Percentiles rank a stretch among this genome's conserved stretches.
phyloP scores from a whole-genome alignment of 139 green algal species.

The Haematococcus sp. region DNA sequence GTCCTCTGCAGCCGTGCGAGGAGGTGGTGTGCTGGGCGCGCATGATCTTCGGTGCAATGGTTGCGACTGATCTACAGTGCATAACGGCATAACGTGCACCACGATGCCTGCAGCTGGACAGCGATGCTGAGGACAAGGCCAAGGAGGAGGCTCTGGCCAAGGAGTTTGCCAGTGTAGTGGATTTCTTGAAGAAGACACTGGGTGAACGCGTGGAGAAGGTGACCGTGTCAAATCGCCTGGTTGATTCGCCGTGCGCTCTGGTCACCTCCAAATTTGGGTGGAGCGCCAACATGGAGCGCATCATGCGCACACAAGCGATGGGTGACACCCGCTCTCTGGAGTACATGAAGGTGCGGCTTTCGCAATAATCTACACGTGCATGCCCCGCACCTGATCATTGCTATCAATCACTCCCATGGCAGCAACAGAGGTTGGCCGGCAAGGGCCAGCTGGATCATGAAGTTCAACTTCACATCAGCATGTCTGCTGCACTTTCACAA shows the following conservation, averaged over 20 bases:
- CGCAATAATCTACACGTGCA: background rate
- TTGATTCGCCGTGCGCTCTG: constrained; percentile 89
- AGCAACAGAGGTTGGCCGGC: no score
- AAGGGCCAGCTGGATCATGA: no score
- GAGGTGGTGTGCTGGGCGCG: no score
- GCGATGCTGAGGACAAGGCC: constrained; percentile 51
- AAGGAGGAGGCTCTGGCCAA: constrained; percentile 36
- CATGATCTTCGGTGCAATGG: no score
- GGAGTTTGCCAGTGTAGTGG: constrained; percentile 71
- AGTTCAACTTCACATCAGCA: no score
- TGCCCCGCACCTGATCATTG: no score
- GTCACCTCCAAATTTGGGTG: constrained; percentile 97
- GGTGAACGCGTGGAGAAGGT: constrained; percentile 67
- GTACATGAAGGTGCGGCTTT: constrained; percentile 79
- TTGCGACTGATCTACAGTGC: no score
- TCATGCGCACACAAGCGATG: constrained; percentile 89
- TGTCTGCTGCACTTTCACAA: no score
- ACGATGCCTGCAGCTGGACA: constrained; percentile 60
- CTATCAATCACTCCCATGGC: no score
- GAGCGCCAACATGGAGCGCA: constrained; percentile 97
- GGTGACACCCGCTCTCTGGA: constrained; percentile 88
- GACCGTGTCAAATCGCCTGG: constrained; percentile 66
- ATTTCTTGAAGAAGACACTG: constrained; percentile 83
- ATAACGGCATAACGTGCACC: background rate
- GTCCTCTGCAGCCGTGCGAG: no score